These are phyloP conservation scores for Nothopassalora personata DNA, from an alignment of 2,329 filamentous ascomycete species.

Conservation along the genomic window DNA sequence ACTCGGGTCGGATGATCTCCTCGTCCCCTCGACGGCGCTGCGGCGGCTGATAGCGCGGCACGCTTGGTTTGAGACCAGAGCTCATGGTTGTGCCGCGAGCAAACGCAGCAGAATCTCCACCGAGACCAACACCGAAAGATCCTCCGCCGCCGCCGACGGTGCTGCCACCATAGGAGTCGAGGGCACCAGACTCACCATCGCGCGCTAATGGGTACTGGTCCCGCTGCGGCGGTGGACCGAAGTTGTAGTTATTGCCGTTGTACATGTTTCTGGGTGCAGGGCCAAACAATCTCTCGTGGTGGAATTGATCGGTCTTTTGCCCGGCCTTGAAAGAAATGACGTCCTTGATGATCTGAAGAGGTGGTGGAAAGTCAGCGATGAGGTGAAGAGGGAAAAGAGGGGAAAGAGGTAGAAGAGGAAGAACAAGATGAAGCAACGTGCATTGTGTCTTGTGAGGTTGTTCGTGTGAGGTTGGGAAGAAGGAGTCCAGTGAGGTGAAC, in stretches of 20 bases:
- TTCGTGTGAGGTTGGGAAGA: not conserved
- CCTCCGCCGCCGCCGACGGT: not conserved
- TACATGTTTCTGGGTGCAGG: not conserved
- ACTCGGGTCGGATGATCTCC: slow-evolving; percentile 12
- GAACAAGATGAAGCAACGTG: not conserved
- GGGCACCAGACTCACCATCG: not conserved
- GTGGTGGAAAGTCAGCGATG: not conserved
- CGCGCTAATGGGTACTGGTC: not conserved
- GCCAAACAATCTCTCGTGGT: not conserved
- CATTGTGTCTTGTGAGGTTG: not conserved
- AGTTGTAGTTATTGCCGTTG: not conserved
- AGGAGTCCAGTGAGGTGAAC: not conserved
- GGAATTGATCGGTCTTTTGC: not conserved
- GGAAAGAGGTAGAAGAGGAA: not conserved
- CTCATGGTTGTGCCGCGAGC: not conserved
- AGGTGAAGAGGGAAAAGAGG: not conserved
- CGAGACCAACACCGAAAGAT: not conserved
- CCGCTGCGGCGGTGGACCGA: not conserved
- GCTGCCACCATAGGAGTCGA: not conserved
- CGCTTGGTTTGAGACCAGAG: slow-evolving; percentile 1
- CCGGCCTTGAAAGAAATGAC: not conserved
- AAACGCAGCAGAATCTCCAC: not conserved
- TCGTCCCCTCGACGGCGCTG: slow-evolving; percentile 1
- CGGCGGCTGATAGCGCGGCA: not conserved
- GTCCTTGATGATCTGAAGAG: not conserved